Base-by-base conservation (phyloP, 1,284 basidiomycete genomes). In the Apiotrichum veenhuisii region DNA sequence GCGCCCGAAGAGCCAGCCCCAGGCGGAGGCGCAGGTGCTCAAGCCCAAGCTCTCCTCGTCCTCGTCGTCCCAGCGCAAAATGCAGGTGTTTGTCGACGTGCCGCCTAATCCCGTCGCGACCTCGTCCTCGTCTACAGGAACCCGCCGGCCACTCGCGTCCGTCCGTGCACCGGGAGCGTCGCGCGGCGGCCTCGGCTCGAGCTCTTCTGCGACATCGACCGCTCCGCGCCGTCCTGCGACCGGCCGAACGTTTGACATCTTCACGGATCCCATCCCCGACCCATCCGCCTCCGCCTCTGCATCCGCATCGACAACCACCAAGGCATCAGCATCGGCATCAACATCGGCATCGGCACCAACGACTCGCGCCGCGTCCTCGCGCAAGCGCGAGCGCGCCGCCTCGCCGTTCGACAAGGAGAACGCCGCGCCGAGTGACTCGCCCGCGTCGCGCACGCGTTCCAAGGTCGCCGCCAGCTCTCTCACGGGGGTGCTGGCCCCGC, bases 341-440 rank as follows among this genome's bases (percentile, higher is more conserved):
- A n/a, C n/a, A n/a, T n/a, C 30, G 30, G 30, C 30, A 5, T 5
- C 5, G 7, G 30, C 30, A 30, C 30, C 30, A 30, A 5, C 30
- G 30, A 5, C 30, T 12, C 5, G 12, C 7, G 30, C 30, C 12
- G 5, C 30, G 30, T 30, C 30, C 30, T 30, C 30, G 30, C 26
- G 33, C 34, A 43, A 52, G 36, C 34, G 41, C 42, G 37, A 50
- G 18, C 48, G 33, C 30, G 50, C 34, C 40, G 41, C n/a, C 37
- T 42, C 20, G 18, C 44, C 33, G 34, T 30, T 22, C 10, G 43
- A 72, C 50, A 67, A 71, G 52, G 70, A 73, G 63, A 73, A 73
- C 52, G 26, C 18, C 18, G 38, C 5, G 14, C 45, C 40, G 14
- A n/a, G 30, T 18, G 67, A 63, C 52, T 64, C 64, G 8, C 67